Evolutionary conservation across 148 eudicot species (phyloP), one percentile per base, ranked within the genome.

Genomic region (Arctostaphylos glauca): DNA sequence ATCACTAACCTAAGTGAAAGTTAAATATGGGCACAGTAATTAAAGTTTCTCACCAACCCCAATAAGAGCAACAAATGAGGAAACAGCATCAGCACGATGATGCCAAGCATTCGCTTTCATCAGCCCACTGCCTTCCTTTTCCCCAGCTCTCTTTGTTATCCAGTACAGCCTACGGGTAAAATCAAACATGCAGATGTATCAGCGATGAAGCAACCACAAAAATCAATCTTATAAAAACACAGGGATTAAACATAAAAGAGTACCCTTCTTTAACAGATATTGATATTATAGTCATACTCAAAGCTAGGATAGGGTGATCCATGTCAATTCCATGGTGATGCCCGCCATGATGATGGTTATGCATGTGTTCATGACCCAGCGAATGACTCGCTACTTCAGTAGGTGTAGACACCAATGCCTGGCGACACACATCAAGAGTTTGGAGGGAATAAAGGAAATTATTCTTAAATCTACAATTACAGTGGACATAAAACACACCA

Each of bases 101-200:
- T 97, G 99, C 99, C 97, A 97, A 43, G 99, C 99, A 91, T 97
- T 97, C 75, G 99, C 99, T 91, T 91, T 94, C 99, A 97, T 97
- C 83, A 97, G 88, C 64, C 98, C 98, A 89, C 99, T 97, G 82
- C 98, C 98, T 81, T 91, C 91, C 86, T 82, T 97, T 85, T 97
- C 99, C 60, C 95, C 99, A 18, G 96, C 98, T 85, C 84, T 89
- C 88, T 92, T 97, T 67, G 99, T 97, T 86, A 92, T 90, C 98
- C 99, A 91, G 86, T 86, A 97, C 78, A 97, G 90, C 86, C 99
- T 97, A 87, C 67, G 64, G 44, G 67, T 21, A 78, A 77, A 81
- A 77, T 43, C 72, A 43, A 84, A 77, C 53, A 85, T 76, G 47
- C 58, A 44, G 71, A 59, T 53, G 46, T 47, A 59, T 18, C 5